A percentile compares a stretch with the other conserved stretches of the same genome.
phyloP scores from a whole-genome alignment of 164 flowering plant genomes.

The Aristolochia contorta region DNA sequence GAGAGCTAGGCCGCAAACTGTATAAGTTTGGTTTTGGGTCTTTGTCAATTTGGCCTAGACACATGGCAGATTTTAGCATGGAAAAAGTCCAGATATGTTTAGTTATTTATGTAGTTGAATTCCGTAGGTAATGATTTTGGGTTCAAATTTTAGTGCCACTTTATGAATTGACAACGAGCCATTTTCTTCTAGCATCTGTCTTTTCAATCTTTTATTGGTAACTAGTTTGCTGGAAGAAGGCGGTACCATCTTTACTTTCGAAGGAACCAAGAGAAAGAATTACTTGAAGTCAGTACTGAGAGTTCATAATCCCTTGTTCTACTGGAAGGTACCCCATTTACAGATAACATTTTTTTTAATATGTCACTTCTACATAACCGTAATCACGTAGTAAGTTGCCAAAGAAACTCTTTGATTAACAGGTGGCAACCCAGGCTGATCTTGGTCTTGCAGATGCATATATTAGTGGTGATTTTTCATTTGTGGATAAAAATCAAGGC shows the following conservation, averaged over 20 bases:
- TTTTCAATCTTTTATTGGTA: background rate
- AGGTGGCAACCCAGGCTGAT: conserved; percentile 82
- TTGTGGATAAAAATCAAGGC: conserved; percentile 71
- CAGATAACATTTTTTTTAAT: too few relatives aligned
- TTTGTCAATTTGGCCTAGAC: too few relatives aligned
- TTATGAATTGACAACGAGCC: too few relatives aligned
- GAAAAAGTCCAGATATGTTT: too few relatives aligned
- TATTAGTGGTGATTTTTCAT: conserved; percentile 77
- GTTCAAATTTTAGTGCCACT: too few relatives aligned
- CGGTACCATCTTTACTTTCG: conserved; percentile 70
- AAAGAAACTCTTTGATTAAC: conserved; percentile 9
- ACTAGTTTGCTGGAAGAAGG: conserved; percentile 88
- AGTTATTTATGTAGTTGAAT: too few relatives aligned
- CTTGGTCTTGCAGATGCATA: conserved; percentile 97
- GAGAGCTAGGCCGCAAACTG: too few relatives aligned
- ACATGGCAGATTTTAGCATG: too few relatives aligned
- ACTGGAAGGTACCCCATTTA: conserved; percentile 94
- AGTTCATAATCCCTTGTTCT: conserved; percentile 72
- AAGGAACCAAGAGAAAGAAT: conserved; percentile 42
- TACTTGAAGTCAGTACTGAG: conserved; percentile 37
- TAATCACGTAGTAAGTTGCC: background rate
- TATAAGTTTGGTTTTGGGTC: too few relatives aligned
- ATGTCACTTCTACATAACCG: too few relatives aligned
- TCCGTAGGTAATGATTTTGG: too few relatives aligned
- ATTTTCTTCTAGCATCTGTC: too few relatives aligned